Evolutionary conservation across 208 protist genomes (phyloP).

Genomic region (Leptomonas pyrrhocoris): DNA sequence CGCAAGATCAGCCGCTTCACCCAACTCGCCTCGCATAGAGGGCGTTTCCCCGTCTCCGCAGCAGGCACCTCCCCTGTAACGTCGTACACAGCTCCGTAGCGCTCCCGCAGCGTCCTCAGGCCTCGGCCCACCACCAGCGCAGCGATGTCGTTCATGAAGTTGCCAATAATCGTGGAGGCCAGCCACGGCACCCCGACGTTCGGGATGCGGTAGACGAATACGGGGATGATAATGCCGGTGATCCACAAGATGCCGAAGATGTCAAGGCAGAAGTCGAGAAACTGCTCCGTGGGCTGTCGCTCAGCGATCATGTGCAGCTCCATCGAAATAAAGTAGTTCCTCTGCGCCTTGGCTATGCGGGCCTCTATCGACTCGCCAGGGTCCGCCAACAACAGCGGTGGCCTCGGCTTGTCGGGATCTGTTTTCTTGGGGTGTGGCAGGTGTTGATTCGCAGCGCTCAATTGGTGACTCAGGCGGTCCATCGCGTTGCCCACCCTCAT

Average conservation of each 20-base stretch:
- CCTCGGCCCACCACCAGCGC: slow-evolving; percentile 70
- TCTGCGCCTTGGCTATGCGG: slow-evolving; percentile 35
- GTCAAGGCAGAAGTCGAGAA: slow-evolving; percentile 85
- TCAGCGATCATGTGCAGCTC: slow-evolving; percentile 66
- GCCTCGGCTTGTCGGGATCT: background rate
- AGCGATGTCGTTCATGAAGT: slow-evolving; percentile 84
- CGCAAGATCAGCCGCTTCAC: slow-evolving; percentile 32
- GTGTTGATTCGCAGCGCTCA: background rate
- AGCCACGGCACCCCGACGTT: slow-evolving; percentile 62
- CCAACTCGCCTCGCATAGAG: slow-evolving; percentile 19
- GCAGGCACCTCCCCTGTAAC: slow-evolving; percentile 10
- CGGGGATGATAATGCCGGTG: slow-evolving; percentile 48
- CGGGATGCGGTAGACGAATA: slow-evolving; percentile 61
- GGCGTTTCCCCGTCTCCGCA: slow-evolving; percentile 12
- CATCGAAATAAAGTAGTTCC: slow-evolving; percentile 52
- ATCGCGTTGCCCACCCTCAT: slow-evolving; percentile 39
- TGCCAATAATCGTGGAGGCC: slow-evolving; percentile 57
- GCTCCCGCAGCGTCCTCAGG: slow-evolving; percentile 26
- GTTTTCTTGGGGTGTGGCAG: background rate
- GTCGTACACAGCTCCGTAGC: slow-evolving; percentile 35
- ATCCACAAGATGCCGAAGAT: slow-evolving; percentile 87
- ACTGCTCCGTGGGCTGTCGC: slow-evolving; percentile 67
- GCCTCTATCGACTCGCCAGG: slow-evolving; percentile 10
- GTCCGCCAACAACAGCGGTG: slow-evolving; percentile 8
- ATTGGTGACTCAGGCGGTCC: slow-evolving; percentile 29